phyloP scores from a whole-genome alignment of 139 green algal species.

The Desmodesmus armatus region DNA sequence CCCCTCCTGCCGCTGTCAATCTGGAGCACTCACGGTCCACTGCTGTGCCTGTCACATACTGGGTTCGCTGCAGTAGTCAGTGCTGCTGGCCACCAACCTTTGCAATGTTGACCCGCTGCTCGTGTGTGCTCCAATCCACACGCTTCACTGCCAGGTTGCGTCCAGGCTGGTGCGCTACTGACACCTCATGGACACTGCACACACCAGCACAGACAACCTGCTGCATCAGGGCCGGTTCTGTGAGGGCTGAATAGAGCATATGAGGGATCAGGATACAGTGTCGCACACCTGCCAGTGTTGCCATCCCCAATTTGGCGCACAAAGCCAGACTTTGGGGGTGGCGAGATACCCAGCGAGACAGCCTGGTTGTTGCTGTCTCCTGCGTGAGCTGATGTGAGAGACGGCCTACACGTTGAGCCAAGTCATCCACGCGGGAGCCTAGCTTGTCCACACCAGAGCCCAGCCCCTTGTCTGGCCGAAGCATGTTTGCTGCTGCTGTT shows the following conservation, averaged over 20 bases:
- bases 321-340: conserved; percentile 33
- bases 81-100: not conserved
- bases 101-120: conserved; percentile 7
- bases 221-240: not conserved
- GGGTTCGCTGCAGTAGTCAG: no score
- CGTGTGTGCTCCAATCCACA: conserved; percentile 31
- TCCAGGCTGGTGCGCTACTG: not conserved
- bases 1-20: not conserved
- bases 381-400: conserved; percentile 20
- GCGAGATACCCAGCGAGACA: conserved; percentile 31
- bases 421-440: not conserved
- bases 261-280: not conserved
- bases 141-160: conserved; percentile 24
- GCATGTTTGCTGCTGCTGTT: not conserved
- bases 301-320: conserved; percentile 31
- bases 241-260: not conserved
- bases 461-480: not conserved
- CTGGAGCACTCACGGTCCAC: not conserved
- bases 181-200: conserved; percentile 37
- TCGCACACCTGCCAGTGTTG: conserved; percentile 28
- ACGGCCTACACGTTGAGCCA: not conserved
- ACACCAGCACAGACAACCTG: not conserved
- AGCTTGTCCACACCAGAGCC: conserved; percentile 24
- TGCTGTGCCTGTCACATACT: no score
- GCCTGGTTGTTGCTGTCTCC: conserved; percentile 26